These are phyloP conservation scores for Zychaea mexicana DNA, from an alignment of 371 early-diverging fungal species.

Conservation along the genomic window DNA sequence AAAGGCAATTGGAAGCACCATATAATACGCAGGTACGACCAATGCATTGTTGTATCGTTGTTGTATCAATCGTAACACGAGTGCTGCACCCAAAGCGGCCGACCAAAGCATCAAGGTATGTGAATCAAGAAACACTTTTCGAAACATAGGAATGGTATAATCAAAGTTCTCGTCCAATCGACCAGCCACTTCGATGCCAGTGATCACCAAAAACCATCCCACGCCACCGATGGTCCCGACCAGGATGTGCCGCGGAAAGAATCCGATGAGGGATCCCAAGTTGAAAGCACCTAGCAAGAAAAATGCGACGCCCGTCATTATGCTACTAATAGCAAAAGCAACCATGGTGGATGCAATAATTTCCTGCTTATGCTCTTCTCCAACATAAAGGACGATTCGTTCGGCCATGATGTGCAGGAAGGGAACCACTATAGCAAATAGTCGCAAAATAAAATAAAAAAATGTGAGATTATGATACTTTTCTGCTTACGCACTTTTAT, in stretches of 20 bases:
- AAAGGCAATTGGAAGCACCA: conserved; percentile 79
- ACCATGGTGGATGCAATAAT: conserved; percentile 90
- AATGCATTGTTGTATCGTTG: conserved; percentile 59
- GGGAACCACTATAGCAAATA: background rate
- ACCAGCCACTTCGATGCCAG: conserved; percentile 90
- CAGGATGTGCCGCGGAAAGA: conserved; percentile 95
- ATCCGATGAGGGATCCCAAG: conserved; percentile 80
- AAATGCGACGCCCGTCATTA: conserved; percentile 90
- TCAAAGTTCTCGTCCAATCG: conserved; percentile 56
- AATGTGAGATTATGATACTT: background rate
- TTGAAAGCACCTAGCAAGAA: conserved; percentile 84
- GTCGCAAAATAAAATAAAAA: background rate
- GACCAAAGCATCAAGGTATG: conserved; percentile 80
- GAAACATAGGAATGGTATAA: conserved; percentile 57
- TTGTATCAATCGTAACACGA: conserved; percentile 62
- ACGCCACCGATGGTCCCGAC: conserved; percentile 97
- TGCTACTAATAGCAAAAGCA: conserved; percentile 80
- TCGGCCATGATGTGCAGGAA: conserved; percentile 50
- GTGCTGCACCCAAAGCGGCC: conserved; percentile 69
- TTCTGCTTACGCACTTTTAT: no score
- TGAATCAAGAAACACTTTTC: conserved; percentile 54
- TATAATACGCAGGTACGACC: conserved; percentile 87
- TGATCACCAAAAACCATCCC: conserved; percentile 91
- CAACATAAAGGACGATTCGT: conserved; percentile 65
- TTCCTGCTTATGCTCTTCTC: conserved; percentile 57